Percentiles rank a stretch among this genome's conserved stretches.
Conservation (phyloP, 352 stramenopile genomes). For the Elongisporangium undulatum region DNA sequence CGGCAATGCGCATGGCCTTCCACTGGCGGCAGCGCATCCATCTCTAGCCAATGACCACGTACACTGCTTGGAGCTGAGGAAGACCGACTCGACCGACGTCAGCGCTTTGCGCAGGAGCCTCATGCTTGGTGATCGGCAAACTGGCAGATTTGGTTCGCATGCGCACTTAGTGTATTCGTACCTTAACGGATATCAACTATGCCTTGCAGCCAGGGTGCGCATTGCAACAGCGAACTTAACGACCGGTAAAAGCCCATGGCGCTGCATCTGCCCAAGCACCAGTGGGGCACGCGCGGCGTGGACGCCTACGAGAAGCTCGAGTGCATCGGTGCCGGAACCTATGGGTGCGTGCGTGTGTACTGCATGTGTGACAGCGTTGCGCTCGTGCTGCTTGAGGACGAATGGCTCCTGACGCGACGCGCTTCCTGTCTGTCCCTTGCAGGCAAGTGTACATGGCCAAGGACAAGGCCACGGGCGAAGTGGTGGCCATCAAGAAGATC, state of each 20-base stretch:
- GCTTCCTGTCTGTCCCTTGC: background rate
- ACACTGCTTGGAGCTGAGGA: constrained; percentile 84
- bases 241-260: constrained; percentile 51
- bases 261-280: constrained; percentile 80
- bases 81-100: constrained; percentile 67
- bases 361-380: background rate
- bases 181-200: constrained; percentile 2
- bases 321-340: constrained; percentile 87
- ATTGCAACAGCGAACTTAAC: constrained; percentile 2
- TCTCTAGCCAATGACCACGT: constrained; percentile 9
- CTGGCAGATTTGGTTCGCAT: background rate
- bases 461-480: constrained; percentile 74
- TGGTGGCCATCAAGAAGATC: constrained; percentile 92
- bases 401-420: constrained; percentile 6
- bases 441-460: constrained; percentile 89
- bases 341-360: constrained; percentile 38
- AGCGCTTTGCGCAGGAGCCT: constrained; percentile 67
- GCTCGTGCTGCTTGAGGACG: background rate
- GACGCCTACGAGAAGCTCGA: constrained; percentile 88
- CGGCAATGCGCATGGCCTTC: background rate
- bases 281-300: constrained; percentile 80
- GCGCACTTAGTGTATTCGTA: constrained; percentile 7
- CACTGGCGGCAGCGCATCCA: background rate
- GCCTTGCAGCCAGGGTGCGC: background rate
- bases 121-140: constrained; percentile 25